Percentiles rank a stretch among this genome's conserved stretches.
These are phyloP conservation scores for Fragaria iinumae DNA, from an alignment of 306 rosid species.

Conservation along the genomic window DNA sequence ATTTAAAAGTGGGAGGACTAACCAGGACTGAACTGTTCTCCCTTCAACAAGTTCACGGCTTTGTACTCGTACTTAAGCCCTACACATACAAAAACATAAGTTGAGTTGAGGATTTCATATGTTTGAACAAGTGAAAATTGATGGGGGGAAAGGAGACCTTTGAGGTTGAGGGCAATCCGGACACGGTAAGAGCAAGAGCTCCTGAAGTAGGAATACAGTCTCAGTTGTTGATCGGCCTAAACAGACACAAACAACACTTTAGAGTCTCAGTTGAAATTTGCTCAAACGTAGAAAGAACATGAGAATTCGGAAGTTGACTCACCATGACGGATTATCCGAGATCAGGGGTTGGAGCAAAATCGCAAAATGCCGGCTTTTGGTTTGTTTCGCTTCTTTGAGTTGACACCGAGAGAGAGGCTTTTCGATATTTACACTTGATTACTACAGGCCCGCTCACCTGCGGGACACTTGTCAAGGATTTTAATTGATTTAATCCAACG, in stretches of 20 bases:
- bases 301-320: not conserved
- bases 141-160: slow-evolving; percentile 39
- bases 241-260: not conserved
- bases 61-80: slow-evolving; percentile 57
- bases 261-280: not conserved
- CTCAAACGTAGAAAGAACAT: not conserved
- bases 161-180: slow-evolving; percentile 58
- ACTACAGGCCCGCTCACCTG: too few species aligned
- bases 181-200: slow-evolving; percentile 50
- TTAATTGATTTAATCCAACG: too few species aligned
- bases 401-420: too few species aligned
- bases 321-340: not conserved
- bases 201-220: slow-evolving; percentile 43
- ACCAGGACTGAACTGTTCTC: slow-evolving; percentile 60
- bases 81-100: slow-evolving; percentile 7
- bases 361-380: too few species aligned
- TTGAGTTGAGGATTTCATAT: not conserved
- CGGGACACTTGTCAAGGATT: too few species aligned
- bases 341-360: too few species aligned
- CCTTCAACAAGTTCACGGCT: slow-evolving; percentile 53
- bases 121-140: not conserved
- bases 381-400: not conserved
- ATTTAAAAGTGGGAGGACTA: not conserved
- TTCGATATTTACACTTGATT: too few species aligned
- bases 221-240: slow-evolving; percentile 24